These are phyloP conservation scores for Saccharomyces jurei DNA, from an alignment of 805 yeast species.

Conservation along the genomic window DNA sequence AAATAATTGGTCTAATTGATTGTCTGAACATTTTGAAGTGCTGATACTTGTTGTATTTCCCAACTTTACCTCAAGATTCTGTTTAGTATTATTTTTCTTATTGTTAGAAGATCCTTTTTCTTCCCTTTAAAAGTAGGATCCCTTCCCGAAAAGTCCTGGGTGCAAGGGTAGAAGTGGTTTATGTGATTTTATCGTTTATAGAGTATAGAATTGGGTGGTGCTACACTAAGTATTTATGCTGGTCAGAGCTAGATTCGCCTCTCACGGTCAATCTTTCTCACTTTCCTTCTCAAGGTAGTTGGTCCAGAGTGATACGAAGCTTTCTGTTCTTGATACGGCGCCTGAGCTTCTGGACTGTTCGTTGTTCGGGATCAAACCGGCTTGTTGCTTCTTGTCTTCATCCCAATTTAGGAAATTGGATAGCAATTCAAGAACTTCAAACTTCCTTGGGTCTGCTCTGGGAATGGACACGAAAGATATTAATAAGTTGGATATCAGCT, in stretches of 20 bases:
- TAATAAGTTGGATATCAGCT: conserved; percentile 76
- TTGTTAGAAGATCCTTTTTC: not conserved
- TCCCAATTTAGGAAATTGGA: conserved; percentile 85
- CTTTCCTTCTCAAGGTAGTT: conserved; percentile 72
- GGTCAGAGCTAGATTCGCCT: not conserved
- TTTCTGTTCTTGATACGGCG: conserved; percentile 36
- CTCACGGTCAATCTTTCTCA: conserved; percentile 17
- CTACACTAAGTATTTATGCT: not conserved
- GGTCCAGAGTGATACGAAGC: conserved; percentile 71
- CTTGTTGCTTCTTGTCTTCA: conserved; percentile 64
- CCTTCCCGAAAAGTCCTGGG: not conserved
- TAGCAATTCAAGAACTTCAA: conserved; percentile 80
- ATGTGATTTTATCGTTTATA: not conserved
- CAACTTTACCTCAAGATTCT: not conserved
- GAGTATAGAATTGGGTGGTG: not conserved
- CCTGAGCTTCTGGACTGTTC: conserved; percentile 10
- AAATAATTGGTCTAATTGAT: not conserved
- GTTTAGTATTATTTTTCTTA: not conserved
- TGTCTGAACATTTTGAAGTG: conserved; percentile 5
- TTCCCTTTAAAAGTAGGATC: not conserved
- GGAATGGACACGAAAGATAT: conserved; percentile 81
- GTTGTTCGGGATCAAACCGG: conserved; percentile 45
- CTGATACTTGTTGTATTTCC: not conserved
- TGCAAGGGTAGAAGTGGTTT: not conserved
- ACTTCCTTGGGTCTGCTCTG: conserved; percentile 88